Percentiles rank a stretch among this genome's conserved stretches.
Conservation (phyloP, 2,329 filamentous ascomycete species). For the Colletotrichum tamarilloi region DNA sequence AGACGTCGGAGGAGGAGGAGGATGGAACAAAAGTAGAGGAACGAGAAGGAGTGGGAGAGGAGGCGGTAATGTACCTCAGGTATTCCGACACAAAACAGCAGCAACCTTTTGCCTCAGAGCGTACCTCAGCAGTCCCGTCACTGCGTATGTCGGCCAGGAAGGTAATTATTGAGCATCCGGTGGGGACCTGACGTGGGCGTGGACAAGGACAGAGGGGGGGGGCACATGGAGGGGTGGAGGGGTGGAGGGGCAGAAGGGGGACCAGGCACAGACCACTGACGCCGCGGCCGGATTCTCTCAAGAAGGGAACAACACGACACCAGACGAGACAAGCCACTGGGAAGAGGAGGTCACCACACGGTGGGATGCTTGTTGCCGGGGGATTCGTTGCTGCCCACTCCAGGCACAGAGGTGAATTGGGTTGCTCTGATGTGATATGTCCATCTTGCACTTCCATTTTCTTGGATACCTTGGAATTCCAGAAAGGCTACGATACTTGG, state of each 20-base stretch:
- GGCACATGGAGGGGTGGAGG: slow-evolving; percentile 32
- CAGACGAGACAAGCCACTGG: slow-evolving; percentile 7
- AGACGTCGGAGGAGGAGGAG: slow-evolving; percentile 6
- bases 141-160: slow-evolving; percentile 24
- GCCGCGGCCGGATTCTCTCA: slow-evolving; percentile 13
- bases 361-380: slow-evolving; percentile 7
- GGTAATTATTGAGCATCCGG: slow-evolving; percentile 35
- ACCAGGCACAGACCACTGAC: slow-evolving; percentile 12
- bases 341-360: slow-evolving; percentile 1
- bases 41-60: slow-evolving; percentile 14
- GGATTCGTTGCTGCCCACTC: neutral
- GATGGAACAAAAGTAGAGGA: slow-evolving; percentile 33
- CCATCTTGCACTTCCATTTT: neutral
- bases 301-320: neutral
- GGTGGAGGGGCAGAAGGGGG: slow-evolving; percentile 10
- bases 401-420: neutral
- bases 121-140: neutral
- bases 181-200: slow-evolving; percentile 36
- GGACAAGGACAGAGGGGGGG: slow-evolving; percentile 12
- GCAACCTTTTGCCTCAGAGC: neutral
- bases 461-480: neutral
- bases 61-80: slow-evolving; percentile 36
- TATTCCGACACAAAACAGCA: neutral
- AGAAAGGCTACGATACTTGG: neutral
- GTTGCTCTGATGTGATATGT: neutral